A percentile compares a stretch with the other conserved stretches of the same genome.
Conservation (phyloP, 306 rosid species). For the Mimosa bimucronata region DNA sequence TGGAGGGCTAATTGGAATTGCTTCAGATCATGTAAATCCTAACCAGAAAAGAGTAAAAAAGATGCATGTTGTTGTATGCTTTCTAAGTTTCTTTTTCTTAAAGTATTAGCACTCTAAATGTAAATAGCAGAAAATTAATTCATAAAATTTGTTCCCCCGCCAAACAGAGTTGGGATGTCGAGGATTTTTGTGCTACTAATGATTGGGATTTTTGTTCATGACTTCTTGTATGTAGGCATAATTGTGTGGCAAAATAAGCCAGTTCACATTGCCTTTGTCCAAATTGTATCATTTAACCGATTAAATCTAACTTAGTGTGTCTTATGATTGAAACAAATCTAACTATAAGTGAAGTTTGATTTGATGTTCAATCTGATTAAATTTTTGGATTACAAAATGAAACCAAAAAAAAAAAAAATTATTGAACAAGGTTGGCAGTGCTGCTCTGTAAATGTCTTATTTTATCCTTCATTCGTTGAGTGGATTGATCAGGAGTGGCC, state of each 20-base stretch:
- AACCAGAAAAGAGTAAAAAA: slow-evolving; percentile 32
- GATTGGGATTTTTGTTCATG: slow-evolving; percentile 21
- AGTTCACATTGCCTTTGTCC: slow-evolving; percentile 32
- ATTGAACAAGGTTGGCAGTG: too few species aligned
- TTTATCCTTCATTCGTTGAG: too few species aligned
- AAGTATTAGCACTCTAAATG: slow-evolving; percentile 50
- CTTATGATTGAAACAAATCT: background rate
- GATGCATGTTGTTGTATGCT: slow-evolving; percentile 43
- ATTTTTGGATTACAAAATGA: background rate
- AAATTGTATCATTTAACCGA: slow-evolving; percentile 33
- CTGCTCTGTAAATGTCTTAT: too few species aligned
- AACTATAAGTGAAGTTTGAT: background rate
- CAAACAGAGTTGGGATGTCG: slow-evolving; percentile 36
- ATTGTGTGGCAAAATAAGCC: slow-evolving; percentile 29
- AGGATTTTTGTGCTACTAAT: background rate
- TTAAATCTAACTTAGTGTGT: background rate
- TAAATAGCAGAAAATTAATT: slow-evolving; percentile 51
- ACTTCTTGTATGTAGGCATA: slow-evolving; percentile 31
- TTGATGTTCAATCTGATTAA: background rate
- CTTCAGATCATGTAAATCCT: slow-evolving; percentile 38
- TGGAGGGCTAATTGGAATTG: slow-evolving; percentile 39
- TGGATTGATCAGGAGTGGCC: too few species aligned
- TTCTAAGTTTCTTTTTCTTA: slow-evolving; percentile 40
- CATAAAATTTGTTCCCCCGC: slow-evolving; percentile 26
- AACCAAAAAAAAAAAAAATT: background rate